These are phyloP conservation scores for Plasmodium yoelii DNA, from an alignment of 169 alveolate genomes.

Conservation along the genomic window DNA sequence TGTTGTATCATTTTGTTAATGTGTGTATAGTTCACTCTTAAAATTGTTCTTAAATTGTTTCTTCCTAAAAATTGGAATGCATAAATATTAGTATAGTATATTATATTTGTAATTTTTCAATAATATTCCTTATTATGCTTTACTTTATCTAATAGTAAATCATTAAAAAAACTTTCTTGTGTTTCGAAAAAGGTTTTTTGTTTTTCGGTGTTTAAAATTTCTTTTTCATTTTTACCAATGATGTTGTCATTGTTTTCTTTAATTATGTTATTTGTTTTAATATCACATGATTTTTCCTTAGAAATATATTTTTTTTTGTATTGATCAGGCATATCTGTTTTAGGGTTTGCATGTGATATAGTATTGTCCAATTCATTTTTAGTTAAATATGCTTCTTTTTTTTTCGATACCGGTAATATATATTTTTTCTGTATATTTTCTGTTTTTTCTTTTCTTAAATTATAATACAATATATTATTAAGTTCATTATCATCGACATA, in stretches of 20 bases:
- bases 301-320: neutral
- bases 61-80: too few relatives aligned
- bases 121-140: too few relatives aligned
- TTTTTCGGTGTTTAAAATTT: conserved; percentile 11
- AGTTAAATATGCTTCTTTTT: conserved; percentile 4
- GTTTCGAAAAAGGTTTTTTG: conserved; percentile 9
- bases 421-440: conserved; percentile 21
- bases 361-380: conserved; percentile 1
- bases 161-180: conserved; percentile 10
- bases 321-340: neutral
- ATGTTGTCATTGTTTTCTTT: conserved; percentile 1
- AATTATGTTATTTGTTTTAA: neutral
- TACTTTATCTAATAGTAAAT: conserved; percentile 19
- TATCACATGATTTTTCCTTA: neutral
- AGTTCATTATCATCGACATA: neutral
- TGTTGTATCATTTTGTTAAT: too few relatives aligned
- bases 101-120: too few relatives aligned
- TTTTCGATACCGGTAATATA: neutral
- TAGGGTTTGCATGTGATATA: neutral
- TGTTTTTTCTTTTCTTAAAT: conserved; percentile 13
- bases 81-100: too few relatives aligned
- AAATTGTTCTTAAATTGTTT: too few relatives aligned
- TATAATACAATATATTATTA: conserved; percentile 1
- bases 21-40: too few relatives aligned
- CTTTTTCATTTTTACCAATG: conserved; percentile 9